phyloP scores from a whole-genome alignment of 1,139 yeast species.

The Scheffersomyces illinoinensis region DNA sequence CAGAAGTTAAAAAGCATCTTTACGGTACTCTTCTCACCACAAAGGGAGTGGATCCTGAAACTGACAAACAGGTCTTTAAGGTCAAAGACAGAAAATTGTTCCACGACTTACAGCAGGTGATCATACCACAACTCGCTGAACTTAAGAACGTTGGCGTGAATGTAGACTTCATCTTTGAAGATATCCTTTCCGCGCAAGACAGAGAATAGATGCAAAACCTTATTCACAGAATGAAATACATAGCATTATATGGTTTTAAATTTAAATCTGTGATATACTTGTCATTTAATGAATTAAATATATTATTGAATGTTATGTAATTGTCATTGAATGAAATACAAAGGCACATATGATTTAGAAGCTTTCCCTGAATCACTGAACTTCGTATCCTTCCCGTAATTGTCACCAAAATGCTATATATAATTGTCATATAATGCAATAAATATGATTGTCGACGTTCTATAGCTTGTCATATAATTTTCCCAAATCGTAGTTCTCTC shows the following conservation, averaged over 20 bases:
- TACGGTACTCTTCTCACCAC: constrained; percentile 56
- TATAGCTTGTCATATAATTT: constrained; percentile 51
- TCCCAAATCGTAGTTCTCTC: constrained; percentile 66
- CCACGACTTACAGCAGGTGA: constrained; percentile 49
- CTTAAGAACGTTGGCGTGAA: constrained; percentile 71
- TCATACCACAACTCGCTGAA: constrained; percentile 61
- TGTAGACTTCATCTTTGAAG: constrained; percentile 61
- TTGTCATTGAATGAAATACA: neutral
- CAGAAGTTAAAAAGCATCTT: constrained; percentile 64
- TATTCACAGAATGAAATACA: neutral
- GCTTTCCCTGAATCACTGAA: neutral
- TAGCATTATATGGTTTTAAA: too few species aligned
- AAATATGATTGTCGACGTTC: neutral
- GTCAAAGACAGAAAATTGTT: constrained; percentile 33
- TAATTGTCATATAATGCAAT: neutral
- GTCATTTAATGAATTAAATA: neutral
- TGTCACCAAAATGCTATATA: neutral
- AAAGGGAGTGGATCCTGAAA: constrained; percentile 23
- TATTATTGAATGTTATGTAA: neutral
- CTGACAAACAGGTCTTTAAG: constrained; percentile 25
- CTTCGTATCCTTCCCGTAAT: neutral
- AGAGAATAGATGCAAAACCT: neutral
- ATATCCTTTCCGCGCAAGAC: constrained; percentile 13
- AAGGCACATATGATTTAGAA: neutral
- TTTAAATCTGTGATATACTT: too few species aligned